Base-by-base conservation (phyloP, 2,329 filamentous ascomycete genomes). In the Xylaria multiplex region DNA sequence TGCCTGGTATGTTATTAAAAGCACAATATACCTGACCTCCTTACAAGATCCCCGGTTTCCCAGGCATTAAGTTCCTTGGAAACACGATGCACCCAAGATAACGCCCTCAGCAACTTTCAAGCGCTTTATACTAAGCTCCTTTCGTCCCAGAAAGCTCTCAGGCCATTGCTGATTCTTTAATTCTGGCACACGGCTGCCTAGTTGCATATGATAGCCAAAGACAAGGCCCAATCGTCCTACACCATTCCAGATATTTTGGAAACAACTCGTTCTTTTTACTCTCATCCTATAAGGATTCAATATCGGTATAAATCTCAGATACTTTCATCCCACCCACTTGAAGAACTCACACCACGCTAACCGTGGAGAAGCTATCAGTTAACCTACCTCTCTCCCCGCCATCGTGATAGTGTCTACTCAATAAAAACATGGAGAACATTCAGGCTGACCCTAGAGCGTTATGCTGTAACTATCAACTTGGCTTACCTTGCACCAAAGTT, bases 381-480 rank as follows among this genome's bases (percentile, higher is more conserved):
- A 3, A 24, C 14, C 37, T 8, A 24, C 14, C 37, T 27, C 19
- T 43, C 30, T 30, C 13, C 16, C 4, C 9, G n/a, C 37, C 43
- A n/a, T 9, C 13, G 22, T 4, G 22, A 30, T 43, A 55, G 1
- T n/a, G 22, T 54, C 37, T 43, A 37, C 13, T 43, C 22, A 13
- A 42, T 22, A 3, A 27, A 16, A 35, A 53, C 16, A 58, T 59
- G 46, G 48, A 63, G 14, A 37, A 32, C 27, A 40, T 52, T 2
- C 9, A 8, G 8, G 11, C 43, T 8, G n/a, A 16, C 37, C 14
- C n/a, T 2, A 53, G 35, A 30, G 24, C 37, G 16, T 16, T 32
- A 27, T 69, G 69, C 19, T 59, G 59, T 13, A 69, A 70, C 14
- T 5, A 58, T 6, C 11, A 46, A n/a, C 11, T 9, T 7, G 11